Base-by-base conservation (phyloP, 2,329 filamentous ascomycete genomes). In the Colletotrichum paranaense region DNA sequence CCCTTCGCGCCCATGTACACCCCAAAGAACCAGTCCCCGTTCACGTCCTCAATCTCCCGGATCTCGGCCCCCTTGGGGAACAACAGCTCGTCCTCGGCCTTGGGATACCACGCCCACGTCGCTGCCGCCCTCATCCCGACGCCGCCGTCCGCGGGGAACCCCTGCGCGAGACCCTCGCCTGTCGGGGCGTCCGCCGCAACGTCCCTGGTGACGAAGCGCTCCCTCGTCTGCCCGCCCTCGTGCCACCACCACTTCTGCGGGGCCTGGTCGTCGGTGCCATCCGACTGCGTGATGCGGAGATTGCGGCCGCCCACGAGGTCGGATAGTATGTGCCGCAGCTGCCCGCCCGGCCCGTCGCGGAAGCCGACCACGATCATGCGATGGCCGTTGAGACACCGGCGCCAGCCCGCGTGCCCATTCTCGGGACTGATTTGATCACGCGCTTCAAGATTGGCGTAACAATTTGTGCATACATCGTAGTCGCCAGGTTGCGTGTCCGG, bases 21-120 rank as follows among this genome's bases (percentile, higher is more conserved):
- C 0, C 96, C 96, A 84, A 92, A 93, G 78, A 89, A 95, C 95
- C 95, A 98, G 81, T 98, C 95, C 22, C 92, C 94, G 80, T 98
- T 98, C 60, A 97, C 91, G 81, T 97, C 93, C 80, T 96, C 93
- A 49, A 93, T 91, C 84, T 98, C 96, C 7, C 88, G 88, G 16
- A 98, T 89, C 81, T 97, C 94, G 0, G 95, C 95, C 11, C 93
- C 92, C 63, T 91, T 92, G 0, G 96, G 96, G 77, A 98, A 98
- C 75, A 92, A 82, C 53, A 98, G 83, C 83, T 98, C 96, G 79
- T 98, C 94, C 24, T 86, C 86, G 1, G 89, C 89, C 0, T 73
- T 74, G 0, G 95, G 94, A 79, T 93, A 95, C 88, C 94, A 97
- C 4, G 91, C 88, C 93, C 94, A 98, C 19, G 88, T 82, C 0